Percentiles rank a stretch among this genome's conserved stretches.
Conservation (phyloP, 192 early-diverging fungal genomes). For the Fimicolochytrium jonesii region DNA sequence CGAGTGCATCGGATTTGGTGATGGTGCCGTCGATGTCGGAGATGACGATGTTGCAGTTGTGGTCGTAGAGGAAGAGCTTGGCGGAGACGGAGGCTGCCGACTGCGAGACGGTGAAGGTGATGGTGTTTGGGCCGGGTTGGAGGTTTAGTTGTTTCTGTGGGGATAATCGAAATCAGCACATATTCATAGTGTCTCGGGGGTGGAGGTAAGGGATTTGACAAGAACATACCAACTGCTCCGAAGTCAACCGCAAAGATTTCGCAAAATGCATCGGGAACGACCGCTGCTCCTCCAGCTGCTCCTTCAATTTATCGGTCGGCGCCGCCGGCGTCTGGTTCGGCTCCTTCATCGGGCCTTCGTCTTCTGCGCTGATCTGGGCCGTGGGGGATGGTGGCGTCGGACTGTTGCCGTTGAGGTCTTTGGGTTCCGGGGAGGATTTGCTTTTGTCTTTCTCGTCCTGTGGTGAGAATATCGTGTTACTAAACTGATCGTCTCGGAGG, state of each 20-base stretch:
- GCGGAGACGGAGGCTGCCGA: slow-evolving; percentile 74
- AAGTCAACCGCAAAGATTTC: slow-evolving; percentile 87
- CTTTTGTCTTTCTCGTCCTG: no score
- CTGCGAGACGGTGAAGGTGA: slow-evolving; percentile 83
- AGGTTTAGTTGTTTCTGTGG: slow-evolving; percentile 62
- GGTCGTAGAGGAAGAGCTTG: slow-evolving; percentile 84
- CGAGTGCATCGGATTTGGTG: slow-evolving; percentile 88
- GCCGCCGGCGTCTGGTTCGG: neutral
- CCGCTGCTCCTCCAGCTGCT: neutral
- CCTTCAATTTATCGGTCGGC: neutral
- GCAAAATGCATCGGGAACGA: slow-evolving; percentile 38
- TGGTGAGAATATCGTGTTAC: no score
- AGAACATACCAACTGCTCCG: slow-evolving; percentile 70
- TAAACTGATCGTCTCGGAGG: no score
- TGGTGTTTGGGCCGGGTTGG: slow-evolving; percentile 81
- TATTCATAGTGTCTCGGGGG: no score
- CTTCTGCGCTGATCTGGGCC: no score
- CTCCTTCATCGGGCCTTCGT: neutral
- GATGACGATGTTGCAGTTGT: slow-evolving; percentile 84
- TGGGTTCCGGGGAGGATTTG: no score
- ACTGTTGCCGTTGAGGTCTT: no score
- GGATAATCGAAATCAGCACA: no score
- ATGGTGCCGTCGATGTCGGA: slow-evolving; percentile 99
- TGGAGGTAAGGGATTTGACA: neutral
- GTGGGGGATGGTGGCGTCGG: no score